phyloP scores from a whole-genome alignment of 2,329 filamentous ascomycete species.

The Colletotrichum tabaci region DNA sequence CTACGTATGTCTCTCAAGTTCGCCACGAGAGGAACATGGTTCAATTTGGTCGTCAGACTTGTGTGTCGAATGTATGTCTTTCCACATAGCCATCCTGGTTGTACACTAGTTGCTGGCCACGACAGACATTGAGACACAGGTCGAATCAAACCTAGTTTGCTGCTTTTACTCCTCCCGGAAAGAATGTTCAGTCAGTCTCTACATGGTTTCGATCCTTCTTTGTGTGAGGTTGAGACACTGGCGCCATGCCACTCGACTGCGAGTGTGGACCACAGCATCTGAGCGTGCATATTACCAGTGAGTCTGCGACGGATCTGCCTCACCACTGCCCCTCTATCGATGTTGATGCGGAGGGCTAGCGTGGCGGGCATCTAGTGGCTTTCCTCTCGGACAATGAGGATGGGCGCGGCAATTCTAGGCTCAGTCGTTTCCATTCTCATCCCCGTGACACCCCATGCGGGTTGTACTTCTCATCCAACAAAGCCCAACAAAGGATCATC shows the following conservation, averaged over 20 bases:
- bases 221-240: slow-evolving; percentile 18
- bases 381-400: slow-evolving; percentile 6
- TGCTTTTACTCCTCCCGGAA: not conserved
- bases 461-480: slow-evolving; percentile 2
- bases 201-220: not conserved
- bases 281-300: slow-evolving; percentile 26
- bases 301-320: not conserved
- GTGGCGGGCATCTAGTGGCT: slow-evolving; percentile 6
- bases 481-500: slow-evolving; percentile 25
- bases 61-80: not conserved
- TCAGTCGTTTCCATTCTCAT: not conserved
- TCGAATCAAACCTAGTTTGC: not conserved
- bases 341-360: not conserved
- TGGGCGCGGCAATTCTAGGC: slow-evolving; percentile 6
- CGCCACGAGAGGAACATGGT: not conserved
- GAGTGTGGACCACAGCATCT: slow-evolving; percentile 2
- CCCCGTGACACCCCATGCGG: not conserved
- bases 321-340: not conserved
- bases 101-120: not conserved
- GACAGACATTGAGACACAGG: not conserved
- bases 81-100: not conserved
- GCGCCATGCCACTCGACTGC: slow-evolving; percentile 4
- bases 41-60: not conserved
- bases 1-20: slow-evolving; percentile 14
- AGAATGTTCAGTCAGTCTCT: not conserved